Percentiles rank a stretch among this genome's conserved stretches.
phyloP scores from a whole-genome alignment of 805 yeast genomes.

The Hanseniaspora nectarophila region DNA sequence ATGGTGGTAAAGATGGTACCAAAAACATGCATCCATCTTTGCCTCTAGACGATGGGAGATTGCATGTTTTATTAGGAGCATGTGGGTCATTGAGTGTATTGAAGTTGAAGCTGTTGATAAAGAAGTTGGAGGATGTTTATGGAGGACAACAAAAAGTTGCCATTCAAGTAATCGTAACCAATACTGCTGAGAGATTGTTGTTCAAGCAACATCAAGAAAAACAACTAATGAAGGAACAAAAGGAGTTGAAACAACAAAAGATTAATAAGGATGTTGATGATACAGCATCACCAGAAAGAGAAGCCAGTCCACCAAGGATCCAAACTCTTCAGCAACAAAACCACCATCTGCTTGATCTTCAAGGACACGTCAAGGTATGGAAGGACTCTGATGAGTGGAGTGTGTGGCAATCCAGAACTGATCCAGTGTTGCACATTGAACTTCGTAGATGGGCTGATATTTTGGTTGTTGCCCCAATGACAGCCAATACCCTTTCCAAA shows the following conservation, averaged over 20 bases:
- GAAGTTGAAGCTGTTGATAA: constrained; percentile 66
- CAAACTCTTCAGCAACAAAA: constrained; percentile 29
- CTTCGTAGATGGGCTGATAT: constrained; percentile 95
- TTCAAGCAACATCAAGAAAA: constrained; percentile 17
- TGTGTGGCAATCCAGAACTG: constrained; percentile 69
- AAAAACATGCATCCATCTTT: constrained; percentile 49
- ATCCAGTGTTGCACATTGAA: constrained; percentile 91
- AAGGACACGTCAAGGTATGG: constrained; percentile 76
- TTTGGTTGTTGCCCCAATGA: constrained; percentile 81
- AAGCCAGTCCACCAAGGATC: neutral
- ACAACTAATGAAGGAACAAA: constrained; percentile 17
- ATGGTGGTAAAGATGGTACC: constrained; percentile 32
- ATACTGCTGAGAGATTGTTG: constrained; percentile 69
- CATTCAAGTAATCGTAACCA: constrained; percentile 76
- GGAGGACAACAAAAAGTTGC: constrained; percentile 55
- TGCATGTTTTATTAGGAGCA: constrained; percentile 75
- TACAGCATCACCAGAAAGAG: constrained; percentile 22
- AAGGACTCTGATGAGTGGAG: constrained; percentile 90
- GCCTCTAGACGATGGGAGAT: constrained; percentile 75
- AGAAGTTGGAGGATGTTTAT: constrained; percentile 68
- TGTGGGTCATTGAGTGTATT: constrained; percentile 81
- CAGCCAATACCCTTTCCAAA: constrained; percentile 86
- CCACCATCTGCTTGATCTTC: constrained; percentile 31
- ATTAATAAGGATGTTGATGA: neutral
- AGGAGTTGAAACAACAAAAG: constrained; percentile 13